A percentile compares a stretch with the other conserved stretches of the same genome.
Conservation (phyloP, 1,284 basidiomycete genomes). For the Taiwanofungus camphoratus region DNA sequence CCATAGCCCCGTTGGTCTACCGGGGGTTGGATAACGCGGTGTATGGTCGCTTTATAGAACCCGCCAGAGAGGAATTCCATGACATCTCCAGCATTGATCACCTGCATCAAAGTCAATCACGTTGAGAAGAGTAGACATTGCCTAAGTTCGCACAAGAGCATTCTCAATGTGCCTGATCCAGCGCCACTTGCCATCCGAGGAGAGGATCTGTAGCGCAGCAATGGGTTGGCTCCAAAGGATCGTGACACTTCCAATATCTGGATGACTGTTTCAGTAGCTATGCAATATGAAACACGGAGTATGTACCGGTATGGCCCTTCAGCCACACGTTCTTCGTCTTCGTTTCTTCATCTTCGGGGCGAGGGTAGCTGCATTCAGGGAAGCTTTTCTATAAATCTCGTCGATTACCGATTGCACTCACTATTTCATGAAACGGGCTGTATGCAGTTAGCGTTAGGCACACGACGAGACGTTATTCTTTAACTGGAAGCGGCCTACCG, state of each 20-base stretch:
- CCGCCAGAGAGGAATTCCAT: constrained; percentile 53
- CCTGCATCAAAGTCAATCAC: constrained; percentile 22
- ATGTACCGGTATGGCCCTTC: constrained; percentile 52
- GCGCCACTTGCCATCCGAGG: constrained; percentile 47
- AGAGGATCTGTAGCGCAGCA: constrained; percentile 52
- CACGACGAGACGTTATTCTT: too few species aligned
- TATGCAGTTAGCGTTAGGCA: constrained; percentile 5
- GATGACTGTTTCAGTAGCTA: background rate
- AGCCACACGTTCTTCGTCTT: constrained; percentile 54
- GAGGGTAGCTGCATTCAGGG: constrained; percentile 25
- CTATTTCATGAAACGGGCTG: constrained; percentile 58
- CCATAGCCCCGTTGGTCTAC: constrained; percentile 41
- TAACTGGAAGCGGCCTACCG: constrained; percentile 23
- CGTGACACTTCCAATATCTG: constrained; percentile 52
- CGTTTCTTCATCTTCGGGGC: constrained; percentile 41
- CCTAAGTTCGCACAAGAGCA: constrained; percentile 35
- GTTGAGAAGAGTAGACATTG: background rate
- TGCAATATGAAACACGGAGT: background rate
- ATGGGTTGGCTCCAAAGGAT: constrained; percentile 59
- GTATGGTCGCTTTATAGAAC: constrained; percentile 33
- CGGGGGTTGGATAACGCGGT: constrained; percentile 40
- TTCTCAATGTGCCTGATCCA: constrained; percentile 59
- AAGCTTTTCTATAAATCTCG: background rate
- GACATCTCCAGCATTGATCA: constrained; percentile 56
- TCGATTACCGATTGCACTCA: constrained; percentile 15